Conservation (phyloP, 2,329 filamentous ascomycete genomes). For the Raffaelea albimanens region DNA sequence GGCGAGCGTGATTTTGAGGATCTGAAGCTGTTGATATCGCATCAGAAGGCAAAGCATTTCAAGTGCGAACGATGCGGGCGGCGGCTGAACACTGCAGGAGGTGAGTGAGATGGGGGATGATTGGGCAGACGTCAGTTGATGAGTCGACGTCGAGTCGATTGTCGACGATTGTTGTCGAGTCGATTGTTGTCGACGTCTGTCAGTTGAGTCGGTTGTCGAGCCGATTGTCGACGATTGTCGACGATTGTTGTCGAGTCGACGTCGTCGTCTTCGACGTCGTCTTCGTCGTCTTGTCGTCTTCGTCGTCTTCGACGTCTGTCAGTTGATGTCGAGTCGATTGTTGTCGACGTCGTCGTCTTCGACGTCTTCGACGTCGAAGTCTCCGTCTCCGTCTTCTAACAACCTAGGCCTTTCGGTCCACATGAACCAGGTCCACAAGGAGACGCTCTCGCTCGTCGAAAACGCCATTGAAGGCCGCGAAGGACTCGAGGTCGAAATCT, state of each 20-base stretch:
- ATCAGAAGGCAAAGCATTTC: constrained; percentile 99
- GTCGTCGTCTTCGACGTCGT: not conserved
- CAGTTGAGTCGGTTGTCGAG: too few relatives aligned
- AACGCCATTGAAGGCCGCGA: constrained; percentile 84
- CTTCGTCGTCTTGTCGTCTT: not conserved
- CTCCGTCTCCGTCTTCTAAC: constrained; percentile 8
- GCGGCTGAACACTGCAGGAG: constrained; percentile 87
- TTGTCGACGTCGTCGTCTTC: not conserved
- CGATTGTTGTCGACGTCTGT: not conserved
- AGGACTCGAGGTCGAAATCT: constrained; percentile 87
- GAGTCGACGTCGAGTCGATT: too few relatives aligned
- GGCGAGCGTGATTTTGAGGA: constrained; percentile 96
- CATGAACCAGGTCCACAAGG: constrained; percentile 98
- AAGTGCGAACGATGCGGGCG: constrained; percentile 89
- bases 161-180: too few relatives aligned
- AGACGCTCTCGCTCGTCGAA: constrained; percentile 76
- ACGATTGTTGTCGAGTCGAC: too few relatives aligned
- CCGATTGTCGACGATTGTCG: too few relatives aligned
- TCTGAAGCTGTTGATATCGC: constrained; percentile 87
- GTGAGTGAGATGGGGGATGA: too few relatives aligned
- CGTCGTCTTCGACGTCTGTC: too few relatives aligned
- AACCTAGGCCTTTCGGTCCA: constrained; percentile 78
- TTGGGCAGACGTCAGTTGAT: too few relatives aligned
- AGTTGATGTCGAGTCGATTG: too few relatives aligned
- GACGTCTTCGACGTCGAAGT: too few relatives aligned